Evolutionary conservation across 2,329 filamentous ascomycete genomes (phyloP), one percentile per base, ranked within the genome.

Genomic region (Cladophialophora carrionii): DNA sequence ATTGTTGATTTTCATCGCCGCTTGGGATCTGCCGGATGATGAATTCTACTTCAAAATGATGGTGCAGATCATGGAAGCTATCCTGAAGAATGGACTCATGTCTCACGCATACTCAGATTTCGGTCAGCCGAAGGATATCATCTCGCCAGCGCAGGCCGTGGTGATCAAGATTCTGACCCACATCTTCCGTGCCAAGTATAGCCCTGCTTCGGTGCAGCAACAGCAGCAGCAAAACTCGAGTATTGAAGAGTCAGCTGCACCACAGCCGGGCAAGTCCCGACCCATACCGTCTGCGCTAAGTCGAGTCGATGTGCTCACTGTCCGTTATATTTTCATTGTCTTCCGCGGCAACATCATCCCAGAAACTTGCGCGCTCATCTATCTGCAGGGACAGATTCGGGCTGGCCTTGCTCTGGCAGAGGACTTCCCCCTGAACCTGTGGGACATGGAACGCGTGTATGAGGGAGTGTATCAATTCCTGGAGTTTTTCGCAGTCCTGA

Each of bases 401-500:
- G 87, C 89, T 48, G 88, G 89, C 34, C 84, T 88, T 63, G 87
- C 89, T 17, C 86, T 94, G 66, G 88, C 91, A 0, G 87, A 91
- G 67, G 93, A 97, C 73, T 98, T 97, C 72, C 94, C 94, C 0
- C 88, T 97, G 1, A 96, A 98, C 72, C 85, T 92, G 54, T 98
- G 94, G 94, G 94, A 98, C 73, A 96, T 98, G 90, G 94, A 98
- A 76, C 87, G 94, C 14, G 94, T 96, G 64, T 96, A 96, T 76
- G 94, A 98, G 73, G 94, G 94, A 0, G 87, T 98, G 0, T 92
- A 93, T 58, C 93, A 97, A 76, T 96, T 96, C 74, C 86, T 98
- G 1, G 93, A 97, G 72, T 96, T 98, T 75, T 90, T 97, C 61
- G 92, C 90, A 17, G 93, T 95, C 0, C 86, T 96, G 31, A 92